Conservation (phyloP, 2,329 filamentous ascomycete genomes). For the Cordyceps fumosorosea region DNA sequence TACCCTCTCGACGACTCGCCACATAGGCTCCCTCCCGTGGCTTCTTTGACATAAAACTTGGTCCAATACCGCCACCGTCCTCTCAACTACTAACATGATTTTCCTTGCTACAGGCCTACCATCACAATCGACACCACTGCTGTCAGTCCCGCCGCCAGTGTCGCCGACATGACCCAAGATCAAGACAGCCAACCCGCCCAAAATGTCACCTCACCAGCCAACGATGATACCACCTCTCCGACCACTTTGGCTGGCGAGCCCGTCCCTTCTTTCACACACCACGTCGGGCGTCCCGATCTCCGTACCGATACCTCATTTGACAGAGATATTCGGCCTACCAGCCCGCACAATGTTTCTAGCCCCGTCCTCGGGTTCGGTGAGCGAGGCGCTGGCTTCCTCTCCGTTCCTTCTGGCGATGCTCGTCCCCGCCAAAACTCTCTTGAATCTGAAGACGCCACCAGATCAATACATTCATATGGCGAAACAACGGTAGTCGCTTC, state of each 20-base stretch:
- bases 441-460: conserved; percentile 57
- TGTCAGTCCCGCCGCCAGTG: conserved; percentile 23
- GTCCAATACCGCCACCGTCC: background rate
- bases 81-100: background rate
- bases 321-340: conserved; percentile 59
- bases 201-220: conserved; percentile 30
- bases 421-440: conserved; percentile 63
- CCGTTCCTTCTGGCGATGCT: conserved; percentile 52
- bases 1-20: conserved; percentile 15
- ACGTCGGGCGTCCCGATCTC: conserved; percentile 33
- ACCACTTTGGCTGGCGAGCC: conserved; percentile 27
- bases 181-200: conserved; percentile 15
- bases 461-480: conserved; percentile 53
- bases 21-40: conserved; percentile 3
- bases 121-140: conserved; percentile 50
- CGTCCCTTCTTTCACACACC: conserved; percentile 22
- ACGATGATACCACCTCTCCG: conserved; percentile 37
- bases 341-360: conserved; percentile 65
- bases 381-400: conserved; percentile 49
- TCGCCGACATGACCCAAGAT: conserved; percentile 25
- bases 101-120: conserved; percentile 34
- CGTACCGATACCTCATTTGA: conserved; percentile 57
- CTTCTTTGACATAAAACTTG: background rate
- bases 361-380: conserved; percentile 42
- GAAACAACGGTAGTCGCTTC: conserved; percentile 53